Base-by-base conservation (phyloP, 2,329 filamentous ascomycete species). In the Camillea tinctor region DNA sequence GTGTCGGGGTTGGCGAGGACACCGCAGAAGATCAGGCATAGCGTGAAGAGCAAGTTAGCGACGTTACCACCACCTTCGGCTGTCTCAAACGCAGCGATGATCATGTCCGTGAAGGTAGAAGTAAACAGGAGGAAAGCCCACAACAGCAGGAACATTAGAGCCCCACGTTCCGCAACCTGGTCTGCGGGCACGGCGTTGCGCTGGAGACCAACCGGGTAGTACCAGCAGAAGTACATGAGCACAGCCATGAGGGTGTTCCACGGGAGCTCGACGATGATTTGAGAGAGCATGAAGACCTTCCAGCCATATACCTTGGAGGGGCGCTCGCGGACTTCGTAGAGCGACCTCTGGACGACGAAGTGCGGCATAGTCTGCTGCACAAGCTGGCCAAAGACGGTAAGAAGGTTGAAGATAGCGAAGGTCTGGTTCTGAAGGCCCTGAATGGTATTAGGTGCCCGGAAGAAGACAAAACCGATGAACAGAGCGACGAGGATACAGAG, bases 341-440 rank as follows among this genome's bases (percentile, higher is more conserved):
- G 80, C 13, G 88, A 86, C 56, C 92, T 87, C 70, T 95, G 91
- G 22, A 88, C 87, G 67, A 95, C 89, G 67, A 96, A 96, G 68
- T 92, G 89, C 1, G 92, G 92, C 90, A 95, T 93, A 49, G 89
- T 90, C 70, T 93, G 90, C 72, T 93, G 88, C 3, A 89, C 84
- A 36, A 93, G 81, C 69, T 92, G 88, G 64, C 90, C 89, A 72
- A 96, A 96, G 71, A 96, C 86, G 50, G 89, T 94, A 60, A 90
- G 80, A 59, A 94, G 77, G 82, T 94, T 90, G 82, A 96, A 96
- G 65, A 95, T 89, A 71, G 87, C 84, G 73, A 96, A 96, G 81
- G 94, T 88, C 68, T 93, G 90, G 77, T 95, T 93, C 75, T 94
- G 90, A 13, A 96, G 80, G 56, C 92, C 92, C 71, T 93, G 90